These are phyloP conservation scores for Massariosphaeria phaeospora DNA, from an alignment of 495 filamentous ascomycete species.

Conservation along the genomic window DNA sequence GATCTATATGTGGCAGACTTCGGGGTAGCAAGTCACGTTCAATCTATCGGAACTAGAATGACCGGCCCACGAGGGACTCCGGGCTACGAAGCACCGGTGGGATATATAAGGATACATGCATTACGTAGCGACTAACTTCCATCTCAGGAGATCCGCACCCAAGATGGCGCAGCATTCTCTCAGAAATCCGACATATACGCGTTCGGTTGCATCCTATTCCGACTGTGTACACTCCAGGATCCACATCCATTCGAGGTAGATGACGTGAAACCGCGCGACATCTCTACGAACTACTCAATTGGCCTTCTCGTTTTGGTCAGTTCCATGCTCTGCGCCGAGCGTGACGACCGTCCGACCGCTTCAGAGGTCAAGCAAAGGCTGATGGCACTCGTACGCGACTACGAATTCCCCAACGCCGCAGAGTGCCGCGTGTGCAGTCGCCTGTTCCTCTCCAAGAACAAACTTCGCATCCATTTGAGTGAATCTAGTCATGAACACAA, in stretches of 20 bases:
- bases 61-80: constrained; percentile 3
- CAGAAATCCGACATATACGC: constrained; percentile 16
- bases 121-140: neutral
- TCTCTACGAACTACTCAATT: neutral
- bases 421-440: neutral
- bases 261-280: constrained; percentile 1
- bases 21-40: constrained; percentile 8
- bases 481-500: neutral
- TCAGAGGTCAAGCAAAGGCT: neutral
- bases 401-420: neutral
- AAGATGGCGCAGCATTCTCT: constrained; percentile 3
- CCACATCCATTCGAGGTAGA: neutral
- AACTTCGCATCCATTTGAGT: constrained; percentile 4
- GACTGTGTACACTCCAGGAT: neutral
- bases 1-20: constrained; percentile 7
- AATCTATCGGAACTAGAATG: neutral
- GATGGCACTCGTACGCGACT: neutral
- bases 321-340: neutral
- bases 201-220: constrained; percentile 9
- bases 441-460: neutral
- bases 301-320: neutral
- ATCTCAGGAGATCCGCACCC: constrained; percentile 3
- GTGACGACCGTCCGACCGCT: neutral
- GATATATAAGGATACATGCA: neutral
- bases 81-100: constrained; percentile 9